phyloP scores from a whole-genome alignment of 2,329 filamentous ascomycete species.

The Talaromyces piceae region DNA sequence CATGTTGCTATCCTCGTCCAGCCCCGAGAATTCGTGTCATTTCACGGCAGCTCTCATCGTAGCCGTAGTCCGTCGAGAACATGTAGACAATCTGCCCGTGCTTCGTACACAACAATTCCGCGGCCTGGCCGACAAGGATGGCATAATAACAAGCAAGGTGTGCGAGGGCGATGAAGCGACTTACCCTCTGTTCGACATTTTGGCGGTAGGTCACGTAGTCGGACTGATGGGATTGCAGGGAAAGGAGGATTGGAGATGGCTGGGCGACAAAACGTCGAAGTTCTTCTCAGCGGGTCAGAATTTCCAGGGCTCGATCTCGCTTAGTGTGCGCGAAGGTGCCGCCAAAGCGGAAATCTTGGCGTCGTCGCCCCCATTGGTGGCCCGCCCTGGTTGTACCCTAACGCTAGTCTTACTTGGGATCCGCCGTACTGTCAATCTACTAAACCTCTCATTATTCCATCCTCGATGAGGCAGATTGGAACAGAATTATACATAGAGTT shows the following conservation, averaged over 20 bases:
- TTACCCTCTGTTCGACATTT: conserved; percentile 48
- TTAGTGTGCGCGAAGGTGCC: conserved; percentile 30
- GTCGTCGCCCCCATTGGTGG: conserved; percentile 19
- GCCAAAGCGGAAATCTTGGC: conserved; percentile 35
- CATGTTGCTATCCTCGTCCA: not conserved
- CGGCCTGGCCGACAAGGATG: too few relatives aligned
- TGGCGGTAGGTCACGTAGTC: conserved; percentile 35
- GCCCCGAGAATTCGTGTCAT: not conserved
- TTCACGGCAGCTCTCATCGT: conserved; percentile 10
- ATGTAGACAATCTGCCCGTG: not conserved
- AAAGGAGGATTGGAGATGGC: conserved; percentile 21
- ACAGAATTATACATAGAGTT: not conserved
- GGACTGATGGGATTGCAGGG: conserved; percentile 27
- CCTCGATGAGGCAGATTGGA: not conserved
- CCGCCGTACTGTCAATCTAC: not conserved
- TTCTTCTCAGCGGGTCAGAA: conserved; percentile 22
- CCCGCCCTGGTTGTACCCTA: conserved; percentile 24
- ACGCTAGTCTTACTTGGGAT: conserved; percentile 22
- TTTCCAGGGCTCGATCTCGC: conserved; percentile 30
- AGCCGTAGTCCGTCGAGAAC: conserved; percentile 5
- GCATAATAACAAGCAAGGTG: too few relatives aligned
- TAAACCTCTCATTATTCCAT: not conserved
- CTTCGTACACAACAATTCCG: not conserved
- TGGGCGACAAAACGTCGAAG: conserved; percentile 21
- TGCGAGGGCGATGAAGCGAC: conserved; percentile 15